Evolutionary conservation across 2,329 filamentous ascomycete species (phyloP).

Genomic region (Nigrograna mackinnonii): DNA sequence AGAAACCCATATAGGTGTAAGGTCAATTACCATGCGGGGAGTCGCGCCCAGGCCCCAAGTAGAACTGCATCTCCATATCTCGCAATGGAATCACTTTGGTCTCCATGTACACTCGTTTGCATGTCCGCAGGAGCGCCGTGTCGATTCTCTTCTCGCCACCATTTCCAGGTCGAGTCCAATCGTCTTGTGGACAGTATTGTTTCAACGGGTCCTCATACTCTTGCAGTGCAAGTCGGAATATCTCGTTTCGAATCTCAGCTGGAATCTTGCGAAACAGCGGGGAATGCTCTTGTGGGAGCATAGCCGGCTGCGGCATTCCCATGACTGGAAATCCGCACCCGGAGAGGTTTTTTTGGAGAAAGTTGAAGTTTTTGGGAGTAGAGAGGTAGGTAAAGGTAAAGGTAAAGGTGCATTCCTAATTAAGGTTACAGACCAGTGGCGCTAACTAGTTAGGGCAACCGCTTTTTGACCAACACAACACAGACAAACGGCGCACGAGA

Average conservation of each 20-base stretch:
- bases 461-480: too few relatives aligned
- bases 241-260: constrained; percentile 22
- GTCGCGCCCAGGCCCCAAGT: not conserved
- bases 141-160: constrained; percentile 26
- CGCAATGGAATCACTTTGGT: constrained; percentile 29
- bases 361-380: too few relatives aligned
- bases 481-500: too few relatives aligned
- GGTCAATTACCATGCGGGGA: not conserved
- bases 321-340: too few relatives aligned
- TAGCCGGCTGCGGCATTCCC: too few relatives aligned
- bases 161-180: constrained; percentile 20
- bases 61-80: constrained; percentile 4
- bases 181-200: constrained; percentile 10
- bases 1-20: not conserved
- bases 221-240: constrained; percentile 18
- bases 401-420: too few relatives aligned
- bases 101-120: constrained; percentile 37
- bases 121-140: constrained; percentile 34
- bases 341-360: too few relatives aligned
- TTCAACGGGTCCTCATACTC: constrained; percentile 14
- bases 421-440: too few relatives aligned
- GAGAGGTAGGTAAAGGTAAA: too few relatives aligned
- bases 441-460: too few relatives aligned
- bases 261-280: constrained; percentile 21
- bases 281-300: constrained; percentile 20